These are phyloP conservation scores for Paulownia fortunei DNA, from an alignment of 257 asterid genomes.

Conservation along the genomic window DNA sequence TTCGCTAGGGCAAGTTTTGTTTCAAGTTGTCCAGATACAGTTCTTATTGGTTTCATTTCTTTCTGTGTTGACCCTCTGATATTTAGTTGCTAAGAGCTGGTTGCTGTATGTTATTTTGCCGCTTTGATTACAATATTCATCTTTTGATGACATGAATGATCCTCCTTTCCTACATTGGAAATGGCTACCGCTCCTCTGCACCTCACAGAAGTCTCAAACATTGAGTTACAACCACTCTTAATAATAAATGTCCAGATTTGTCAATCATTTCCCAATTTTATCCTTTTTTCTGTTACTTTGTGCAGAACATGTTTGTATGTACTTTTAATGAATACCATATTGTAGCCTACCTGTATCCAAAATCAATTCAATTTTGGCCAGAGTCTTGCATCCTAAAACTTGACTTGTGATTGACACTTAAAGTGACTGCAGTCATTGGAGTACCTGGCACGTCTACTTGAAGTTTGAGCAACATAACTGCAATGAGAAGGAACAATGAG, in stretches of 20 bases:
- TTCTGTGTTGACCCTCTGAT: conserved; percentile 24
- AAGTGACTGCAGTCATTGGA: conserved; percentile 2
- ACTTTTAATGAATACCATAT: not conserved
- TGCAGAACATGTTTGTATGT: not conserved
- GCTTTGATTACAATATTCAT: conserved; percentile 19
- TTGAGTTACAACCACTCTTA: conserved; percentile 18
- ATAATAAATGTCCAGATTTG: conserved; percentile 21
- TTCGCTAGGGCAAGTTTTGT: conserved; percentile 14
- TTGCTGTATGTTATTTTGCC: conserved; percentile 9
- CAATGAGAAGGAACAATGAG: not conserved
- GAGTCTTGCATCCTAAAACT: conserved; percentile 22
- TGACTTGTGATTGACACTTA: conserved; percentile 10
- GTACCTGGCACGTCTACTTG: conserved; percentile 4
- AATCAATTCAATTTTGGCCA: conserved; percentile 12
- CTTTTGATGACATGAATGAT: conserved; percentile 26
- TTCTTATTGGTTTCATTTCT: conserved; percentile 26
- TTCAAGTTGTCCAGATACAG: conserved; percentile 27
- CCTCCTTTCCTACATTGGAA: conserved; percentile 24
- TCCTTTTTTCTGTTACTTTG: conserved; percentile 13
- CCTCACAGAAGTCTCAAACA: conserved; percentile 11
- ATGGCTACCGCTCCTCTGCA: conserved; percentile 10
- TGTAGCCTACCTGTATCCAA: not conserved
- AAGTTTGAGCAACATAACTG: not conserved
- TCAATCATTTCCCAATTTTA: not conserved
- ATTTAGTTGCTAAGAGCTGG: conserved; percentile 16